These are phyloP conservation scores for Stachybotrys echinatus DNA, from an alignment of 2,329 filamentous ascomycete genomes.

Conservation along the genomic window DNA sequence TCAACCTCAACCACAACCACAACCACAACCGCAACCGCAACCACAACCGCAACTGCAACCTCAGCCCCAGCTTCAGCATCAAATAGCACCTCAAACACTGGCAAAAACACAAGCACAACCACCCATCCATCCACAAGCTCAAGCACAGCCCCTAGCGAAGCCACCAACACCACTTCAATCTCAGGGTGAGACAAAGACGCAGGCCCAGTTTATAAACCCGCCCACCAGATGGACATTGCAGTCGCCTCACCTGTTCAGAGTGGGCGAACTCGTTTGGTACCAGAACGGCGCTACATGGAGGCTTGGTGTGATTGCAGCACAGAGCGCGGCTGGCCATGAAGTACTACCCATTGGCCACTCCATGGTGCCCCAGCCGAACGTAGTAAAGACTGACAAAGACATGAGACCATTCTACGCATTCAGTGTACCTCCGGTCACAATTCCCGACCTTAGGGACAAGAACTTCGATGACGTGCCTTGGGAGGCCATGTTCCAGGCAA, in stretches of 20 bases:
- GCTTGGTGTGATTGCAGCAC: slow-evolving; percentile 36
- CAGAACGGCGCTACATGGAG: slow-evolving; percentile 42
- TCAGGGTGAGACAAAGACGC: slow-evolving; percentile 3
- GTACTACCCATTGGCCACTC: slow-evolving; percentile 36
- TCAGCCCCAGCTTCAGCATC: slow-evolving; percentile 8
- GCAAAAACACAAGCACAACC: slow-evolving; percentile 2
- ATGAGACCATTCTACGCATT: slow-evolving; percentile 48
- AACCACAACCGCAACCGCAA: slow-evolving; percentile 7
- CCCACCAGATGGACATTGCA: slow-evolving; percentile 23
- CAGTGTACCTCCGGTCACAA: slow-evolving; percentile 38
- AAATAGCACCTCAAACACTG: neutral
- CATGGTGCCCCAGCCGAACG: slow-evolving; percentile 28
- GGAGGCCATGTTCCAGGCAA: slow-evolving; percentile 28
- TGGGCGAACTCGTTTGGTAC: slow-evolving; percentile 47
- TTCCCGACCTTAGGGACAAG: slow-evolving; percentile 32
- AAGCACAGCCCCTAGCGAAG: neutral
- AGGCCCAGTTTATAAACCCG: slow-evolving; percentile 1
- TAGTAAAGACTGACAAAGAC: slow-evolving; percentile 32
- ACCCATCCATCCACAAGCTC: slow-evolving; percentile 1
- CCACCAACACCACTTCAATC: slow-evolving; percentile 3
- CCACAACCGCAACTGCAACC: slow-evolving; percentile 4
- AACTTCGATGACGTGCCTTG: slow-evolving; percentile 37
- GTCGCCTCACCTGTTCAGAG: slow-evolving; percentile 34
- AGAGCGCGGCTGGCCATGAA: slow-evolving; percentile 21
- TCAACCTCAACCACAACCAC: slow-evolving; percentile 1